Evolutionary conservation across 2,329 filamentous ascomycete genomes (phyloP).

Genomic region (Fusarium beomiforme): DNA sequence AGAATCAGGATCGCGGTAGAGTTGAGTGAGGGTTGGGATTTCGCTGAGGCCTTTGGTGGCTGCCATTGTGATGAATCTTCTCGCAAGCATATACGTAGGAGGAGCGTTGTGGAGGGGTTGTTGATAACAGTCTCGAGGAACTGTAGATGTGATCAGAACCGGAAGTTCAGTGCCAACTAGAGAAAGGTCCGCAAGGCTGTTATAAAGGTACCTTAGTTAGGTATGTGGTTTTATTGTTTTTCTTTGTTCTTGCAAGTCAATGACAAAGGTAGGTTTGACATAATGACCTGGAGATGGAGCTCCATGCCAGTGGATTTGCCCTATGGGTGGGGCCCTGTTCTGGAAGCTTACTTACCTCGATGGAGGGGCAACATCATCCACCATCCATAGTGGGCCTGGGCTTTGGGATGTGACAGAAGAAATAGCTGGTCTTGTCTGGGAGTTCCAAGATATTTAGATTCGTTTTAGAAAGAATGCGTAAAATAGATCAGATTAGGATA

Average conservation of each 20-base stretch:
- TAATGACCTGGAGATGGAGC: neutral
- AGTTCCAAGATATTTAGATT: too few species aligned
- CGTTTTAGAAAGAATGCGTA: too few species aligned
- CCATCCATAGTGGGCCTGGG: neutral
- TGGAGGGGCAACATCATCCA: neutral
- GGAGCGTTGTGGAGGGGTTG: neutral
- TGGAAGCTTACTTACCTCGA: neutral
- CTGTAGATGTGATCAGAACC: neutral
- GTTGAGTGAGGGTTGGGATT: constrained; percentile 70
- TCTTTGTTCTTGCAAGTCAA: constrained; percentile 7
- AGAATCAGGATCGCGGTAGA: constrained; percentile 61
- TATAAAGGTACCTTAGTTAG: too few species aligned
- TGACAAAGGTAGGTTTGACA: neutral
- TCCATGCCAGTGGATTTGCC: neutral
- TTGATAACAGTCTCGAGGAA: neutral
- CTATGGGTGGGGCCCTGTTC: neutral
- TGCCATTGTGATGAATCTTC: constrained; percentile 42
- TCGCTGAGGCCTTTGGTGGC: constrained; percentile 53
- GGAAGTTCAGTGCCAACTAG: neutral
- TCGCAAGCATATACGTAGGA: constrained; percentile 33
- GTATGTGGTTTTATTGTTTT: neutral
- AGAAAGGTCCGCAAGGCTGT: neutral
- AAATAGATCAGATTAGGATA: too few species aligned
- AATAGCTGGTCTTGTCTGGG: too few species aligned
- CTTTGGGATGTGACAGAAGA: neutral